Evolutionary conservation across 805 yeast species (phyloP), one percentile per base, ranked within the genome.

Genomic region (Lachancea meyersii): DNA sequence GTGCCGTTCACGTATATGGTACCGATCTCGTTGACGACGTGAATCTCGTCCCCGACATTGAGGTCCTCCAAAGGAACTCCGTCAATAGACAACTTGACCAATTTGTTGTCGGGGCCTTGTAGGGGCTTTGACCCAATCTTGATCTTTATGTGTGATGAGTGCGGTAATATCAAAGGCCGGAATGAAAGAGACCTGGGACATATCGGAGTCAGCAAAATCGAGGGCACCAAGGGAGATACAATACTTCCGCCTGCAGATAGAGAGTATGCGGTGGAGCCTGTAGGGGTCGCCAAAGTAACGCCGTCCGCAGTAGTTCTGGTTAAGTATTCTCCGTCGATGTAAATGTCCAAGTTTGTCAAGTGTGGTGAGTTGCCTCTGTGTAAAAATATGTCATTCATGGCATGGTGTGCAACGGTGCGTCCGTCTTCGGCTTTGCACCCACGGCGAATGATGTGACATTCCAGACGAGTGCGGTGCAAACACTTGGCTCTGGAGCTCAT

Each of bases 301-400:
- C 97, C 97, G 63, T 91, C 97, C 1, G 94, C 96, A 0, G 91
- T 84, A 4, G 96, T 88, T 41, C 89, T 77, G 6, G 97, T 91
- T 41, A 91, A 67, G 55, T 81, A 83, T 58, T 84, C 82, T 18
- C 86, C 87, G 60, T 89, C 93, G 21, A 89, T 82, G 50, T 72
- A 79, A n/a, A 91, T 80, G 51, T 89, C 96, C 46, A 91, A 68
- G 40, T 84, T 79, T 2, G 93, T 79, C 48, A 91, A 70, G 55
- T 86, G 89, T 2, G 97, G 96, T 24, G 86, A 77, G 34, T 82
- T 79, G 24, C 97, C 97, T 39, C 97, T 70, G 57, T 91, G 96
- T 38, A 91, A 65, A 20, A 82, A 83, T 16, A 91, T 78, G 60
- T 91, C 97, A 64, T 91, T 91, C 93, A 91, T 84, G 1, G 96